phyloP scores from a whole-genome alignment of 2,329 filamentous ascomycete genomes.

The Parasarocladium wereldwijsianum region DNA sequence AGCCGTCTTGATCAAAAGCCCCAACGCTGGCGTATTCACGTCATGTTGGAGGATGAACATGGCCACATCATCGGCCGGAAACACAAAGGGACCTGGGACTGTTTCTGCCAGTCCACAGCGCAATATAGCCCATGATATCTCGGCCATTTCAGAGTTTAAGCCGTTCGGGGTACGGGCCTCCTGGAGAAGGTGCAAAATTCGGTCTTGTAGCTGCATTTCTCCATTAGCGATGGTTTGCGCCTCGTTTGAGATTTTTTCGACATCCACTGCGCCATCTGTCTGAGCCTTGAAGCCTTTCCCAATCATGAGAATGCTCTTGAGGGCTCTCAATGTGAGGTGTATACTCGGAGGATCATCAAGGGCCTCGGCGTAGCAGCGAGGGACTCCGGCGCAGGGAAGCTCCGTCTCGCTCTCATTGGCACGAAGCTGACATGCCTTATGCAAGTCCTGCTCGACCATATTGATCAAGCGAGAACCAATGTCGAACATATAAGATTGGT shows the following conservation, averaged over 20 bases:
- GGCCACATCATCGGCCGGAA: slow-evolving; percentile 50
- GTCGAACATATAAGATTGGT: slow-evolving; percentile 36
- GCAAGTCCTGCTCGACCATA: slow-evolving; percentile 45
- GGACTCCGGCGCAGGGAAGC: slow-evolving; percentile 11
- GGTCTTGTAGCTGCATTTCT: slow-evolving; percentile 23
- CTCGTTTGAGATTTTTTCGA: slow-evolving; percentile 34
- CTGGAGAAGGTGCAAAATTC: slow-evolving; percentile 30
- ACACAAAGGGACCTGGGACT: slow-evolving; percentile 62
- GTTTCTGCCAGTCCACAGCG: slow-evolving; percentile 63
- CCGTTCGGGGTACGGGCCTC: slow-evolving; percentile 38
- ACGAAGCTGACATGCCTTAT: slow-evolving; percentile 10
- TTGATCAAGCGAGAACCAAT: slow-evolving; percentile 43
- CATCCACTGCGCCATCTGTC: slow-evolving; percentile 50
- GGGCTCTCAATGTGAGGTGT: slow-evolving; percentile 36
- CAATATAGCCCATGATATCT: slow-evolving; percentile 57
- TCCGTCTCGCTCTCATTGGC: slow-evolving; percentile 3
- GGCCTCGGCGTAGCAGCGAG: slow-evolving; percentile 13
- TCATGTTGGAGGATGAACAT: slow-evolving; percentile 48
- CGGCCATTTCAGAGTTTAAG: slow-evolving; percentile 50
- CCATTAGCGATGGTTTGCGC: slow-evolving; percentile 6
- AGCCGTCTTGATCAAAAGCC: slow-evolving; percentile 55
- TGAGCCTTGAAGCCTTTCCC: slow-evolving; percentile 59
- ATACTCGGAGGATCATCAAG: slow-evolving; percentile 27
- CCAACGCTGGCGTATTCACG: slow-evolving; percentile 49
- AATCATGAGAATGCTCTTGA: slow-evolving; percentile 56